Evolutionary conservation across 768 basidiomycete genomes (phyloP).

Genomic region (Suillus alpinus): DNA sequence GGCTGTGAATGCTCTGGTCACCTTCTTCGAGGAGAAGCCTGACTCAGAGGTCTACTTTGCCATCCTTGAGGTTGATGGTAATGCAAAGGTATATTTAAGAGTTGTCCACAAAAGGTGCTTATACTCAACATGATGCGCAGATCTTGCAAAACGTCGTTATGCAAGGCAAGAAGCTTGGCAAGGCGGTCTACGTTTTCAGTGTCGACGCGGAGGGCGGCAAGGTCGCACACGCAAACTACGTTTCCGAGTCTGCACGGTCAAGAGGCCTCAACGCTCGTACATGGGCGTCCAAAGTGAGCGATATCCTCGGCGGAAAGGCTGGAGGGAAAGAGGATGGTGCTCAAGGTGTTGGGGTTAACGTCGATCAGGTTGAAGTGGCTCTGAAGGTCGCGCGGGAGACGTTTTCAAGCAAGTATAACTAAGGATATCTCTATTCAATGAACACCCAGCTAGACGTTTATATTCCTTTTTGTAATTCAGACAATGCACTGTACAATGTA

Average conservation of each 20-base stretch:
- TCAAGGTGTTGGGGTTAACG: slow-evolving; percentile 80
- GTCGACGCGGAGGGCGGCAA: slow-evolving; percentile 65
- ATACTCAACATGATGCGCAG: slow-evolving; percentile 34
- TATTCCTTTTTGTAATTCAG: neutral
- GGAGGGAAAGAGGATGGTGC: slow-evolving; percentile 94
- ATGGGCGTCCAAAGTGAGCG: slow-evolving; percentile 83
- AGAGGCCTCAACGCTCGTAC: slow-evolving; percentile 76
- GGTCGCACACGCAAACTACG: slow-evolving; percentile 84
- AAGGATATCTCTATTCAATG: neutral
- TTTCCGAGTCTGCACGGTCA: slow-evolving; percentile 60
- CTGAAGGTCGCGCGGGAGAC: slow-evolving; percentile 50
- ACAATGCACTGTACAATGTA: neutral
- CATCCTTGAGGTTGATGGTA: slow-evolving; percentile 74
- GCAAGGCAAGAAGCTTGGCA: slow-evolving; percentile 78
- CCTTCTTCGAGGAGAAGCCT: slow-evolving; percentile 77
- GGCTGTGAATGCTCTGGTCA: slow-evolving; percentile 67
- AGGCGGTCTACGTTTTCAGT: slow-evolving; percentile 88
- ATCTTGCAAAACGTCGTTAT: slow-evolving; percentile 71
- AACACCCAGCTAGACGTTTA: neutral
- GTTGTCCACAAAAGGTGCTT: neutral
- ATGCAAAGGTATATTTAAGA: slow-evolving; percentile 65
- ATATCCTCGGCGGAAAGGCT: slow-evolving; percentile 89
- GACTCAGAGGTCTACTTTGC: slow-evolving; percentile 70
- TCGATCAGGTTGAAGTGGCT: slow-evolving; percentile 64
- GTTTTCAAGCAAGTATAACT: slow-evolving; percentile 25